Conservation (phyloP, 2,329 filamentous ascomycete genomes). For the Daldinia sp. region DNA sequence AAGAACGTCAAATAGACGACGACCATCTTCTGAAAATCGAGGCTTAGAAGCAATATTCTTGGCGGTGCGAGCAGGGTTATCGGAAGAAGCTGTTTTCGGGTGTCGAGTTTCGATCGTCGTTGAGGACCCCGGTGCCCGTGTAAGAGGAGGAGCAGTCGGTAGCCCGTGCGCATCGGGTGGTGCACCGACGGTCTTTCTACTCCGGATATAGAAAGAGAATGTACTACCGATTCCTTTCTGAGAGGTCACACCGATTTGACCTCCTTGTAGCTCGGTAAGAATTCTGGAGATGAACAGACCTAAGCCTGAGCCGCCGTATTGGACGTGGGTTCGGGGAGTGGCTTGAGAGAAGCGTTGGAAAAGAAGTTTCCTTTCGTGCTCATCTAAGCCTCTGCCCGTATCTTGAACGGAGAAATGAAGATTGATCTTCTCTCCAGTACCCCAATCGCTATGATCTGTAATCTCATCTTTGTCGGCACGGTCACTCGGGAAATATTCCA, state of each 20-base stretch:
- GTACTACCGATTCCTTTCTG: slow-evolving; percentile 73
- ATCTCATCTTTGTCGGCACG: slow-evolving; percentile 55
- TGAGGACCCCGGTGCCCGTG: slow-evolving; percentile 46
- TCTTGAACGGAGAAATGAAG: slow-evolving; percentile 77
- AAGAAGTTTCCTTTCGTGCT: slow-evolving; percentile 70
- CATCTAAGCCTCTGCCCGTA: slow-evolving; percentile 71
- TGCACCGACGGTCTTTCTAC: slow-evolving; percentile 61
- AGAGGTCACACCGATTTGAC: slow-evolving; percentile 77
- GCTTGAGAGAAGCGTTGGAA: slow-evolving; percentile 76
- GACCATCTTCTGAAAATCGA: slow-evolving; percentile 43
- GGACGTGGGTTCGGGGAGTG: slow-evolving; percentile 73
- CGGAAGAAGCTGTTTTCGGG: slow-evolving; percentile 31
- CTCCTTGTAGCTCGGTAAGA: slow-evolving; percentile 78
- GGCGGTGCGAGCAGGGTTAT: slow-evolving; percentile 19
- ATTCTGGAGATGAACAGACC: slow-evolving; percentile 80
- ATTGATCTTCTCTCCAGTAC: slow-evolving; percentile 73
- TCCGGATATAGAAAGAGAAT: slow-evolving; percentile 80
- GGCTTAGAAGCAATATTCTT: slow-evolving; percentile 34
- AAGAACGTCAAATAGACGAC: slow-evolving; percentile 61
- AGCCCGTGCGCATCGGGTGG: slow-evolving; percentile 50
- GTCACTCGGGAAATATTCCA: slow-evolving; percentile 58
- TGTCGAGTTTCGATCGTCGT: slow-evolving; percentile 46
- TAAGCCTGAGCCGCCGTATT: slow-evolving; percentile 75
- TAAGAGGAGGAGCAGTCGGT: slow-evolving; percentile 41
- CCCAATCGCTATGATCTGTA: slow-evolving; percentile 71